Percentiles rank a stretch among this genome's conserved stretches.
These are phyloP conservation scores for Hexamita inflata DNA, from an alignment of 208 protist genomes.

Conservation along the genomic window DNA sequence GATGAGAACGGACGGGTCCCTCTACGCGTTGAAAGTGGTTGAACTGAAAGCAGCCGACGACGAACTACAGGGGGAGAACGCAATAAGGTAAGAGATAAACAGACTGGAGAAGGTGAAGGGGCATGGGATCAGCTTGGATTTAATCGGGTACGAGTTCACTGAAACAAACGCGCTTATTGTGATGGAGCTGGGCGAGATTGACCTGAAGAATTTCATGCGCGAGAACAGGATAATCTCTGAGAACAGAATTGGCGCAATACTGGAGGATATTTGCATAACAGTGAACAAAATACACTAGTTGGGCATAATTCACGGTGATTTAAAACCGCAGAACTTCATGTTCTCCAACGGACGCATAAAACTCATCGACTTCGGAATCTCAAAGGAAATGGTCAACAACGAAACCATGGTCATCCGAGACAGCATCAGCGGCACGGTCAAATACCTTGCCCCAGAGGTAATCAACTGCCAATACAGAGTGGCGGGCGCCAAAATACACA, in stretches of 20 bases:
- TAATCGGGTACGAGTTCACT: neutral
- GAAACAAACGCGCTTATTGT: neutral
- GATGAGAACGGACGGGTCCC: neutral
- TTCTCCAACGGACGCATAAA: neutral
- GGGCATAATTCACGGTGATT: constrained; percentile 3
- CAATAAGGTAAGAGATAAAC: neutral
- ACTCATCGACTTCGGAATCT: constrained; percentile 24
- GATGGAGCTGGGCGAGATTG: constrained; percentile 10
- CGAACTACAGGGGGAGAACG: neutral
- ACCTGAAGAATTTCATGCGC: neutral
- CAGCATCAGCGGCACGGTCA: neutral
- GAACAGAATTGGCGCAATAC: neutral
- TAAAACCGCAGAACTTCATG: constrained; percentile 25
- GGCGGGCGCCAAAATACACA: neutral
- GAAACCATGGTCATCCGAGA: neutral
- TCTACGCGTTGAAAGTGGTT: constrained; percentile 5
- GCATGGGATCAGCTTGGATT: neutral
- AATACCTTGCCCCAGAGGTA: constrained; percentile 19
- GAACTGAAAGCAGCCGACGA: neutral
- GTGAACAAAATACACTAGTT: neutral
- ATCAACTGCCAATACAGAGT: neutral
- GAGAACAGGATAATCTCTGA: neutral
- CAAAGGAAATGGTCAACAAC: neutral
- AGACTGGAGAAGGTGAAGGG: neutral
- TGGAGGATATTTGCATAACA: neutral